Base-by-base conservation (phyloP, 2,329 filamentous ascomycete genomes). In the Cladosporium austrohemisphaericum region DNA sequence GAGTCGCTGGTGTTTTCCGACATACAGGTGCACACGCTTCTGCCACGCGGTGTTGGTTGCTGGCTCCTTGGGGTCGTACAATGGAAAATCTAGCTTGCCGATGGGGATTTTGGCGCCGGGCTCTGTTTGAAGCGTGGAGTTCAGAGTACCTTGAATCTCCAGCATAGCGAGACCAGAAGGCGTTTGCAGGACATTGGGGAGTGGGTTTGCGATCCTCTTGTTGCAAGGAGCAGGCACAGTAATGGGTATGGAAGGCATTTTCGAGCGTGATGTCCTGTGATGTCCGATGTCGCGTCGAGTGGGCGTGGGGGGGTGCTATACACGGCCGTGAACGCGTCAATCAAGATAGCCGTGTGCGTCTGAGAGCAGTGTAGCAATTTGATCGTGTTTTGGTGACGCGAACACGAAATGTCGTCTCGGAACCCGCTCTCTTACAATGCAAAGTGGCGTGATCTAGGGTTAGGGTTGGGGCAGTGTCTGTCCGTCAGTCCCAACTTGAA, bases 131-230 rank as follows among this genome's bases (percentile, higher is more conserved):
- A 56, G 38, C 55, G 6, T 88, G 84, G 90, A 75, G 67, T 94
- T 92, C 70, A 98, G 84, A 11, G 82, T 88, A 53, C 91, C 93
- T 74, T 98, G 93, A 11, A 98, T 80, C 71, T 97, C 93, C 50
- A 98, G 76, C 37, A 98, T 76, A 14, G 92, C 92, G 32, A 96
- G 80, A 43, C 93, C 93, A 0, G 86, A 84, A 0, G 93, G 93
- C 1, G 92, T 96, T 60, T 91, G 87, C 13, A 97, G 80, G 54
- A 95, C 76, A n/a, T 78, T 68, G 1, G 93, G 93, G 4, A 97
- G 79, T 3, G 87, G 83, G 59, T 79, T 81, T 52, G 54, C 50
- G n/a, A 33, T n/a, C 20, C 14, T 28, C 31, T 37, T 20, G 14
- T 13, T 33, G 28, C 23, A 19, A 26, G 22, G 20, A 18, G 23